These are phyloP conservation scores for Candida sithepensis DNA, from an alignment of 805 yeast genomes.

Conservation along the genomic window DNA sequence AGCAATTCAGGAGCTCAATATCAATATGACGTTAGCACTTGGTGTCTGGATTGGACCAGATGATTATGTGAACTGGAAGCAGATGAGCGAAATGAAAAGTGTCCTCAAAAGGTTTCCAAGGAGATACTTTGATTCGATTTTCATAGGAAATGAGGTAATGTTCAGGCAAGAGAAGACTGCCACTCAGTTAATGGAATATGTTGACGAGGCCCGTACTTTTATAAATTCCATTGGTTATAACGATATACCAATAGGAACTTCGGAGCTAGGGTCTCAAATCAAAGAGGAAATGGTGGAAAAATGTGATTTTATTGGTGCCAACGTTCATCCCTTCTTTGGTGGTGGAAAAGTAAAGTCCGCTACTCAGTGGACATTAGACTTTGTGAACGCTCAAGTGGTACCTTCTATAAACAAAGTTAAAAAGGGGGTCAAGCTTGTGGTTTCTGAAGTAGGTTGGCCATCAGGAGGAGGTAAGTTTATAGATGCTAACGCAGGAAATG, in stretches of 20 bases:
- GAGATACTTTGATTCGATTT: constrained; percentile 44
- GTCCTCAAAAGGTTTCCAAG: constrained; percentile 43
- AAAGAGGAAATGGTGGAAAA: constrained; percentile 35
- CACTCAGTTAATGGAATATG: constrained; percentile 36
- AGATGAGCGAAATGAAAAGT: constrained; percentile 42
- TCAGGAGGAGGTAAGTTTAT: constrained; percentile 50
- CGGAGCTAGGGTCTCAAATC: constrained; percentile 53
- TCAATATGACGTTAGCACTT: constrained; percentile 54
- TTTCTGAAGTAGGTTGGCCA: constrained; percentile 76
- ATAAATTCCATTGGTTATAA: constrained; percentile 32
- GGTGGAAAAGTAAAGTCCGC: constrained; percentile 49
- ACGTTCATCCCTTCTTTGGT: constrained; percentile 65
- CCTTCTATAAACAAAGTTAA: constrained; percentile 32
- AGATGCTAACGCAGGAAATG: constrained; percentile 43
- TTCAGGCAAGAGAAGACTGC: constrained; percentile 47
- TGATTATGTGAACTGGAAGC: constrained; percentile 40
- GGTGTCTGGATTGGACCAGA: constrained; percentile 62
- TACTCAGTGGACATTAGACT: constrained; percentile 50
- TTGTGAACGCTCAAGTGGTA: constrained; percentile 39
- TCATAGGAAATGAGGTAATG: constrained; percentile 62
- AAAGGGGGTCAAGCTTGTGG: constrained; percentile 31
- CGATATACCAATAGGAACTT: constrained; percentile 56
- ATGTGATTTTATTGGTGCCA: constrained; percentile 59
- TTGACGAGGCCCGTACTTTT: constrained; percentile 38
- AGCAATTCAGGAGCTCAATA: constrained; percentile 45